Base-by-base conservation (phyloP, 306 rosid species). In the Dicorynia guianensis region DNA sequence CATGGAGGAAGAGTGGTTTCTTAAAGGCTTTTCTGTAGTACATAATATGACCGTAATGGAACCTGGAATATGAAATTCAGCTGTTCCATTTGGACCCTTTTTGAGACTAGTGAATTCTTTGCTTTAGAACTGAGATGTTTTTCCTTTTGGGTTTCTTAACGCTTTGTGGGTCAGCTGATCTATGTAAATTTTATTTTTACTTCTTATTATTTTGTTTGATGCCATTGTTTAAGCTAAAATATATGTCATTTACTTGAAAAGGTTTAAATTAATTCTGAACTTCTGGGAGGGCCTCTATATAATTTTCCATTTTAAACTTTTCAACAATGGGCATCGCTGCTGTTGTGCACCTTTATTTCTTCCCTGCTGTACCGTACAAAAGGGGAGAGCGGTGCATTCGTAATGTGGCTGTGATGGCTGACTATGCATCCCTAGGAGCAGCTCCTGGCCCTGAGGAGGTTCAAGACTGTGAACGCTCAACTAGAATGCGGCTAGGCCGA, bases 371-470 rank as follows among this genome's bases (percentile, higher is more conserved):
- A 62, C 99, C 99, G 80, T 96, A 96, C 88, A 92, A 89, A 78
- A 93, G 96, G 54, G 99, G 99, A 74, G 98, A 96, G 78, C 83
- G 99, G 88, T 96, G 99, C 72, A 93, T 96, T 38, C 98, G 98
- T 46, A 89, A 96, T 82, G 99, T 93, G 34, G 89, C 97, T 18
- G 98, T 96, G 62, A 78, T 96, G 93, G 78, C 91, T 44, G 93
- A 96, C 82, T 96, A 92, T 76, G 99, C 99, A 40, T 89, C 98
- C 13, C 57, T 93, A 44, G 98, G 97, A 66, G 9, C 93, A 43
- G 91, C 90, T 76, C 99, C 92, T 46, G 99, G 92, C 79, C 98
- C 96, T 30, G 90, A 86, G n/a, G 99, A 96, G 89, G 96, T 96
- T 76, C 88, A 66, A 71, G 98, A 96, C 72, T 89, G 85, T 71